Conservation (phyloP, 1,284 basidiomycete genomes). For the Neotropicomus parvogracilis region DNA sequence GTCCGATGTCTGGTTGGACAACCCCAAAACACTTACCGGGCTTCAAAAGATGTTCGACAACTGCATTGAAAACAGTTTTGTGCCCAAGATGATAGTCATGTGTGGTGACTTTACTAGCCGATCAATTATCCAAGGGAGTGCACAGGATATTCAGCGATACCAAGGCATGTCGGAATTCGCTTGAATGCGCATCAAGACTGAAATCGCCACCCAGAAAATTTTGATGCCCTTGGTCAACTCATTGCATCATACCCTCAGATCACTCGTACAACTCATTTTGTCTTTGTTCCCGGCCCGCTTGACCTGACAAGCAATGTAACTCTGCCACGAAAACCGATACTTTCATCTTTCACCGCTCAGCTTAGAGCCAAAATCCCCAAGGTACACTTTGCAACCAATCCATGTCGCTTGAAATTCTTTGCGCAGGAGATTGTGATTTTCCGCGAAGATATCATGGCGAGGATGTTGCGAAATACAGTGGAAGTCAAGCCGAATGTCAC, state of each 20-base stretch:
- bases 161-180: constrained; percentile 53
- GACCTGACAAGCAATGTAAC: constrained; percentile 79
- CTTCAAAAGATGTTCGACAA: constrained; percentile 87
- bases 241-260: constrained; percentile 79
- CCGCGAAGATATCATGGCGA: constrained; percentile 90
- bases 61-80: constrained; percentile 84
- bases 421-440: constrained; percentile 95
- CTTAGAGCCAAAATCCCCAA: constrained; percentile 73
- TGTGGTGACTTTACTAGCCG: constrained; percentile 94
- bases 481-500: constrained; percentile 75
- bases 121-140: constrained; percentile 75
- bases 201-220: constrained; percentile 58
- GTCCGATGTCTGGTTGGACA: constrained; percentile 94
- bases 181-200: constrained; percentile 4
- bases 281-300: constrained; percentile 91
- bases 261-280: constrained; percentile 78
- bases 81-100: constrained; percentile 83
- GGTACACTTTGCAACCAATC: constrained; percentile 84
- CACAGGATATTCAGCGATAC: constrained; percentile 77
- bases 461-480: constrained; percentile 90
- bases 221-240: constrained; percentile 82
- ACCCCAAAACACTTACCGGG: constrained; percentile 76
- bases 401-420: constrained; percentile 93
- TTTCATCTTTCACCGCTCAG: constrained; percentile 68
- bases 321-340: constrained; percentile 77